Evolutionary conservation across 2,329 filamentous ascomycete genomes (phyloP).

Genomic region (Ophiostoma sp.): DNA sequence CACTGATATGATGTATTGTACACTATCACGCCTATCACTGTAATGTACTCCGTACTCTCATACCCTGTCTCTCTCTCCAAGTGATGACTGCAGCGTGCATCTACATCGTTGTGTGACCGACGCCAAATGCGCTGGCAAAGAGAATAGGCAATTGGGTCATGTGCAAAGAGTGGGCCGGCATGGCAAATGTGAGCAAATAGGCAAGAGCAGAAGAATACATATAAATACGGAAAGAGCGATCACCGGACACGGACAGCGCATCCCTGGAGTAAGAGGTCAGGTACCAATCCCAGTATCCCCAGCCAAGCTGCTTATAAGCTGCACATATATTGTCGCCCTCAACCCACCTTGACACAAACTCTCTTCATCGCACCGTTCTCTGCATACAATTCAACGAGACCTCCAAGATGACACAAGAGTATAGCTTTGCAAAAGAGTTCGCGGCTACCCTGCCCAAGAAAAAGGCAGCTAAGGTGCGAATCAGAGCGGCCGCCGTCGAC

Average conservation of each 20-base stretch:
- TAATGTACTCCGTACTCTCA: neutral
- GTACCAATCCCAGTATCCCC: neutral
- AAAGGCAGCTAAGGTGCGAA: neutral
- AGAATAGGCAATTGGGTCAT: neutral
- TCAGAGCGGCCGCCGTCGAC: neutral
- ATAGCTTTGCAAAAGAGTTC: constrained; percentile 27
- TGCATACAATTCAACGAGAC: neutral
- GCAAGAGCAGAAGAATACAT: neutral
- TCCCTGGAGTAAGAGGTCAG: neutral
- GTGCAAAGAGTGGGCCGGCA: constrained; percentile 7
- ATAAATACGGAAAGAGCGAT: neutral
- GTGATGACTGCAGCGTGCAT: constrained; percentile 7
- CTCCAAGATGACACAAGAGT: constrained; percentile 16
- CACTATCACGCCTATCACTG: neutral
- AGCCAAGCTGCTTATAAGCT: neutral
- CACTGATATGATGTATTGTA: neutral
- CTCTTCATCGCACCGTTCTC: neutral
- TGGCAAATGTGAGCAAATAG: neutral
- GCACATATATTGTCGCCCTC: neutral
- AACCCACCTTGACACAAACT: neutral
- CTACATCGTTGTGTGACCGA: neutral
- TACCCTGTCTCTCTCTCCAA: neutral
- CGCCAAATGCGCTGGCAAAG: neutral
- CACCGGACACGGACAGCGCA: neutral
- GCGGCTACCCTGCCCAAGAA: constrained; percentile 24